Evolutionary conservation across 129 eudicot genomes (phyloP), one percentile per base, ranked within the genome.

Genomic region (Heracleum sosnowskyi): DNA sequence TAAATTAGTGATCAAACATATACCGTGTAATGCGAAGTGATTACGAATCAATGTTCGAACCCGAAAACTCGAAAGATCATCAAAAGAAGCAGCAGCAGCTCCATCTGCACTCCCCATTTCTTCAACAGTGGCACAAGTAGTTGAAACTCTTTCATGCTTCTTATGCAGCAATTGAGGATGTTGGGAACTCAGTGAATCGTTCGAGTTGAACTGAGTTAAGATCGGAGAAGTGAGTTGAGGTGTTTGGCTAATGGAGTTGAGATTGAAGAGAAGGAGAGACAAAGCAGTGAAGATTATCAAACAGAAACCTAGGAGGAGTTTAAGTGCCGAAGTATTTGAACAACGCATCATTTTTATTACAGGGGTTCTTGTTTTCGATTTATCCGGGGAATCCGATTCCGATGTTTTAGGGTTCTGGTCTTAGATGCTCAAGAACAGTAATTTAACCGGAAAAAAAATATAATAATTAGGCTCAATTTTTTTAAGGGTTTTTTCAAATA

Each of bases 11-110:
- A 44, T 44, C 47, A 44, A 11, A 12, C 2, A 11, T 41, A 72
- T 77, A 87, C 88, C 90, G 10, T 87, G 84, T 57, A 78, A 44
- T 36, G 79, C 84, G 77, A 87, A 87, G 75, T 87, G 90, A 35
- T 82, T 33, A 17, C 55, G 74, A 79, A 87, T 87, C 79, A 87
- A 57, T 55, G 79, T 73, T 2, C 88, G 87, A 79, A 87, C 82
- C 73, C 79, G 76, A 40, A 87, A 74, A 37, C 81, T 87, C 76
- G 82, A 84, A 55, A 75, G 82, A 13, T 53, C 82, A 60, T 85
- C 79, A 18, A 55, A 49, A 53, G 60, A 49, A 49, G 69, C 82
- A 35, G 83, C 82, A 35, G 83, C 86, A 46, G 76, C 80, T 41
- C 75, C 84, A 11, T 53, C 28, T 5, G 62, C 62, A 53, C 51